Evolutionary conservation across 176 grass and related monocot species (phyloP).

Genomic region (Poa annua): DNA sequence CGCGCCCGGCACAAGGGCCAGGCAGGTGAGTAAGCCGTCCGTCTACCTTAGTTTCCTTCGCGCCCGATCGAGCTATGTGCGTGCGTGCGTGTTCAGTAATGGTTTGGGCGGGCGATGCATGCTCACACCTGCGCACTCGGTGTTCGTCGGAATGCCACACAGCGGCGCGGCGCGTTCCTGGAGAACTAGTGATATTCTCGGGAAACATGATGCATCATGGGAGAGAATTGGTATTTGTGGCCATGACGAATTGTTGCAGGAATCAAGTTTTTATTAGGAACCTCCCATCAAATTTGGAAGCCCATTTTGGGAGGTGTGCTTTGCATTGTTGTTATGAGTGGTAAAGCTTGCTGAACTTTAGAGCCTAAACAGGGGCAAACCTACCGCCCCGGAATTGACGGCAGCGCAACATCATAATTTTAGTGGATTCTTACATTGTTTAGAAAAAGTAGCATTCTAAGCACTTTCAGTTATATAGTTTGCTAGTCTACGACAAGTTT

Average conservation of each 20-base stretch:
- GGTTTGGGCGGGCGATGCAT: not conserved
- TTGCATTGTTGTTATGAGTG: not conserved
- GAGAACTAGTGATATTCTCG: not conserved
- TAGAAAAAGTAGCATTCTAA: too few relatives aligned
- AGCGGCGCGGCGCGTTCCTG: too few relatives aligned
- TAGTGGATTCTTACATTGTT: too few relatives aligned
- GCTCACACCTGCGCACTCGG: not conserved
- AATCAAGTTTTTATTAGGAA: too few relatives aligned
- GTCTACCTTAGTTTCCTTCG: not conserved
- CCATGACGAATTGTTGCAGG: not conserved
- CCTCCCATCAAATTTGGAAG: not conserved
- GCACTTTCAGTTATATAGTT: too few relatives aligned
- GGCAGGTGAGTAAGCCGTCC: slow-evolving; percentile 53
- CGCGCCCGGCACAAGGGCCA: slow-evolving; percentile 72
- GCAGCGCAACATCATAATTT: too few relatives aligned
- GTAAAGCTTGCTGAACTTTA: not conserved
- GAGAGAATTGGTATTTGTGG: not conserved
- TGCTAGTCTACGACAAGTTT: too few relatives aligned
- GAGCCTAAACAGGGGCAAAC: not conserved
- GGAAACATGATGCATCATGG: not conserved
- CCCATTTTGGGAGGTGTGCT: not conserved
- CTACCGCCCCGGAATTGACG: too few relatives aligned
- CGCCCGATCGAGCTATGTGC: not conserved
- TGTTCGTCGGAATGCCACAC: slow-evolving; percentile 28
- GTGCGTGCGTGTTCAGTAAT: not conserved